Evolutionary conservation across 331 rosid species (phyloP).

Genomic region (Phaseolus coccineus): DNA sequence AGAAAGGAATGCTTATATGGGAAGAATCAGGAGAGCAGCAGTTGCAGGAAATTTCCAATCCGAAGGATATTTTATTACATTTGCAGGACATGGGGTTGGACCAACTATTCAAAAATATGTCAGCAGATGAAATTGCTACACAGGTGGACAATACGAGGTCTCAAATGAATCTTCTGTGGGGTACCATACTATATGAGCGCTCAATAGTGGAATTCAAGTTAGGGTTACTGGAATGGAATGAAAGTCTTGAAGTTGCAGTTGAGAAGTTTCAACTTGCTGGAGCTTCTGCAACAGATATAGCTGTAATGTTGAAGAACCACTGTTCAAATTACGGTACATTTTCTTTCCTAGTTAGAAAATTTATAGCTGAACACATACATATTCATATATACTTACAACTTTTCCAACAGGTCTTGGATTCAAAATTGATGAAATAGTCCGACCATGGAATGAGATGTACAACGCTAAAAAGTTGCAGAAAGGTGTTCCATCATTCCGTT

Average conservation of each 20-base stretch:
- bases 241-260: slow-evolving; percentile 68
- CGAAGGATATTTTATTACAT: slow-evolving; percentile 48
- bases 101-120: slow-evolving; percentile 51
- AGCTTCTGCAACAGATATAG: slow-evolving; percentile 76
- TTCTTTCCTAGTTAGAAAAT: slow-evolving; percentile 8
- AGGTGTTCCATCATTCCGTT: slow-evolving; percentile 77
- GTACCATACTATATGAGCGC: slow-evolving; percentile 91
- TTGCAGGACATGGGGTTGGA: slow-evolving; percentile 64
- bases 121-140: slow-evolving; percentile 62
- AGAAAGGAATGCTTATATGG: slow-evolving; percentile 82
- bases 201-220: slow-evolving; percentile 82
- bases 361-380: slow-evolving; percentile 13
- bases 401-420: slow-evolving; percentile 65
- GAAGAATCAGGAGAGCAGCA: slow-evolving; percentile 65
- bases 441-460: slow-evolving; percentile 87
- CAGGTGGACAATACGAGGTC: slow-evolving; percentile 70
- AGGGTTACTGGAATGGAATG: slow-evolving; percentile 76
- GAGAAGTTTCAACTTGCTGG: slow-evolving; percentile 90
- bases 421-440: slow-evolving; percentile 81
- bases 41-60: slow-evolving; percentile 47
- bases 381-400: slow-evolving; percentile 32
- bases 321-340: slow-evolving; percentile 77
- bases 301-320: slow-evolving; percentile 86
- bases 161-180: slow-evolving; percentile 86
- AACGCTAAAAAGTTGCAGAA: slow-evolving; percentile 76